Base-by-base conservation (phyloP, 768 basidiomycete species). In the Naganishia vaughanmartiniae region DNA sequence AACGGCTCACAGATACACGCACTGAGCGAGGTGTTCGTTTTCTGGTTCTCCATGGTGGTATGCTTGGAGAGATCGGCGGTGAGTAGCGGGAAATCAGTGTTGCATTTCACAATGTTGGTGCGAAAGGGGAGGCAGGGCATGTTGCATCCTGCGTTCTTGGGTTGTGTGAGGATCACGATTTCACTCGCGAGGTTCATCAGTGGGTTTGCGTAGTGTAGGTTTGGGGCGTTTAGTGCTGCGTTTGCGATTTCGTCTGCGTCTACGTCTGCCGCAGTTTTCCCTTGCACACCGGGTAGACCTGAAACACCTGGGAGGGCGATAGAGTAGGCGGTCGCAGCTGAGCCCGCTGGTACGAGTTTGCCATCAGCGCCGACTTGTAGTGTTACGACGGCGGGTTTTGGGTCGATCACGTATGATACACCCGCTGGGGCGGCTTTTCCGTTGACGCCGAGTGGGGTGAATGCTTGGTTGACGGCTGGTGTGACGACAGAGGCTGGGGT, bases 321-420 rank as follows among this genome's bases (percentile, higher is more conserved):
- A 21, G 60, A 46, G 60, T 63, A 63, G 28, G 19, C 11, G 0
- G 60, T 26, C 2, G 60, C 10, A 2, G 60, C 60, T 1, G 60
- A 21, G n/a, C 48, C 39, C 5, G 39, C 36, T 21, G 60, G 31
- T 4, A 63, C 60, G 60, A 63, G 60, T 45, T 63, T 42, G 4
- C 60, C 60, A 45, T 63, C 39, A n/a, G n/a, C n/a, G 39, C 46
- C 60, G 10, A 63, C 24, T 45, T 63, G 60, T 1, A 63, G 42
- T 3, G 60, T 63, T 19, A 63, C 60, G 24, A 63, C 26, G 60
- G 60, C 9, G 39, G 60, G 60, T 36, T 63, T 39, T 2, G 60
- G 48, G 21, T 51, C 60, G 39, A 63, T 45, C 1, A 42, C 42
- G 60, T 63, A 63, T 24, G 60, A 63, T 46, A 45, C 28, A 2